Evolutionary conservation across 202 grass and related monocot species (phyloP), one percentile per base, ranked within the genome.

Genomic region (Zizania palustris): DNA sequence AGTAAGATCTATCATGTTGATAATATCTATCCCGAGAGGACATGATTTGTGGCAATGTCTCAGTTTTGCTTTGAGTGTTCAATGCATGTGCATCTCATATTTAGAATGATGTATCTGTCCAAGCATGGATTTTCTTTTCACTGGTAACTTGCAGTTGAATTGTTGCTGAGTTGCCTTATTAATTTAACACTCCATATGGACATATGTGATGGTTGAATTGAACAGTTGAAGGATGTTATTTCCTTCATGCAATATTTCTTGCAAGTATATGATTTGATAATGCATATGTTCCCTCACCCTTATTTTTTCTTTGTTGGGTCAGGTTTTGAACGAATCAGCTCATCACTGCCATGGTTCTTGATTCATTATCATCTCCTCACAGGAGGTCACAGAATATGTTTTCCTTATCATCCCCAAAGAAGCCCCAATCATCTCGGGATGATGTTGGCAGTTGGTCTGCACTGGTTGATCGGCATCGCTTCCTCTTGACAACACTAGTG

Each of bases 341-440:
- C 15, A n/a, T 11, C 18, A 9, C 28, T 55, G 81, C 59, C 76
- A 96, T 96, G 93, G 93, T 90, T 82, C 84, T 96, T 50, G 87
- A 92, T 90, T 78, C 93, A 50, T 82, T 96, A 72, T 88, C 93
- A 57, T 96, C 93, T 62, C 93, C 89, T 60, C 86, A 88, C 63
- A 81, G 85, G 84, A 90, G 86, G 65, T 92, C 87, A 12, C 89
- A 86, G 46, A 92, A 90, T 84, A 88, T 82, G 22, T 88, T 96
- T 39, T 96, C 92, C 39, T 10, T 71, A 21, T 58, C 89, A 49
- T 77, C 71, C 6, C 20, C 84, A 38, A 96, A 92, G 82, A 96
- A 80, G 73, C 75, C 72, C 80, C 85, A 82, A 72, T 75, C 82
- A 82, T 85, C 89, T 63, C 79, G 84, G 10, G 89, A 92, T 13